Base-by-base conservation (phyloP, 352 stramenopile species). In the Pythium pyrilobum region DNA sequence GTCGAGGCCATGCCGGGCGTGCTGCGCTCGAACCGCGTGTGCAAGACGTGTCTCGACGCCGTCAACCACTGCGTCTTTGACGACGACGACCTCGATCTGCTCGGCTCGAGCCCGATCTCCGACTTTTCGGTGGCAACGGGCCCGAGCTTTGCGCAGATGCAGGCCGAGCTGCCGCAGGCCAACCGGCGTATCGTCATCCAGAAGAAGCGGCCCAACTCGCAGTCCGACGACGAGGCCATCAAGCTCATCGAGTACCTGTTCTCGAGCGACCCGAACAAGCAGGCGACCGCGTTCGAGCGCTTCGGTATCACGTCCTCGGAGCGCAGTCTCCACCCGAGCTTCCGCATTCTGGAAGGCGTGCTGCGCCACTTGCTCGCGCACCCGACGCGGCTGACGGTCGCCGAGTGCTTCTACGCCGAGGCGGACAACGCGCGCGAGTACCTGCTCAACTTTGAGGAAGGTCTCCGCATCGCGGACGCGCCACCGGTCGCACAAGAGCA, bases 241-340 rank as follows among this genome's bases (percentile, higher is more conserved):
- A 71, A 69, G 56, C 48, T 64, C 15, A 41, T 71, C 53, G 62
- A 75, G 34, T 71, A 64, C 55, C 33, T 75, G 18, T 75, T 71
- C 42, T 75, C 59, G 13, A 48, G 37, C 31, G 59, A 75, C 29
- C 42, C 54, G 16, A 41, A 23, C 34, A 71, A 67, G 56, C 67
- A 71, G 18, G 47, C 54, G 13, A 27, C 56, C 20, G 67, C 67
- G 2, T 49, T 75, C 16, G 49, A 66, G 11, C 39, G 28, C 5
- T 57, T 75, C 18, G 63, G 55, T 20, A 51, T 75, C n/a, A 60
- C 33, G 11, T 28, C 42, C 4, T 36, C 58, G 2, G 52, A 43
- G 3, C 29, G 32, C 8, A 23, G 49, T 11, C 25, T 24, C 3
- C 45, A 46, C 40, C 31, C 15, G 25, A 60, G 48, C 25, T 45